phyloP scores from a whole-genome alignment of 129 eudicot genomes.

The Helichrysum umbraculigerum region DNA sequence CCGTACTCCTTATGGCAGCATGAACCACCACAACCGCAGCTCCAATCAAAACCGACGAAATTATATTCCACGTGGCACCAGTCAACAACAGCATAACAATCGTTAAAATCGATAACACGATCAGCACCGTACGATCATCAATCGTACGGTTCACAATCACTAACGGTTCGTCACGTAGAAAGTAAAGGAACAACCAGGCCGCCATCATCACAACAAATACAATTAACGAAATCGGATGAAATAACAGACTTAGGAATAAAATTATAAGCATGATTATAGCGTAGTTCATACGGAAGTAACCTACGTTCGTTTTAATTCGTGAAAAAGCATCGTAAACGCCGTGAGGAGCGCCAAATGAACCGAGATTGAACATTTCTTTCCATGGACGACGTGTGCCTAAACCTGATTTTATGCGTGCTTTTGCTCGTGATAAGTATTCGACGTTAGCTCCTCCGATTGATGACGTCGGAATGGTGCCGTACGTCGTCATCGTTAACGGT shows the following conservation, averaged over 20 bases:
- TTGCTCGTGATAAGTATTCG: constrained; percentile 48
- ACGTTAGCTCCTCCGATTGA: constrained; percentile 29
- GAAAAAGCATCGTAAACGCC: constrained; percentile 30
- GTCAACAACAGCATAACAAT: constrained; percentile 44
- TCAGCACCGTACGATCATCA: constrained; percentile 42
- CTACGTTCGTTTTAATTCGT: constrained; percentile 43
- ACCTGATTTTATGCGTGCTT: constrained; percentile 33
- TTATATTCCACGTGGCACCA: constrained; percentile 45
- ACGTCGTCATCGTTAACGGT: constrained; percentile 40
- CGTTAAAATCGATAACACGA: constrained; percentile 38
- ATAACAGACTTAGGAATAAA: constrained; percentile 48
- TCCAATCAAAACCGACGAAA: constrained; percentile 50
- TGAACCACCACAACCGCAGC: constrained; percentile 56
- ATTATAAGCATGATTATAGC: constrained; percentile 36
- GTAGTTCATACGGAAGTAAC: constrained; percentile 65
- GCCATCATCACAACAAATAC: constrained; percentile 56
- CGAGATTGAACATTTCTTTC: constrained; percentile 41
- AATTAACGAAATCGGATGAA: constrained; percentile 57
- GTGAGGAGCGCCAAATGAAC: constrained; percentile 39
- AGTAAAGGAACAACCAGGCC: constrained; percentile 70
- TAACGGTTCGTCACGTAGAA: constrained; percentile 70
- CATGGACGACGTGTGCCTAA: constrained; percentile 63
- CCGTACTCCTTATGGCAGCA: constrained; percentile 57
- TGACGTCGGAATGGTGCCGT: constrained; percentile 66
- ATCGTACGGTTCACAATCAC: constrained; percentile 43